Evolutionary conservation across 129 eudicot genomes (phyloP).

Genomic region (Chrysanthemum makinoi): DNA sequence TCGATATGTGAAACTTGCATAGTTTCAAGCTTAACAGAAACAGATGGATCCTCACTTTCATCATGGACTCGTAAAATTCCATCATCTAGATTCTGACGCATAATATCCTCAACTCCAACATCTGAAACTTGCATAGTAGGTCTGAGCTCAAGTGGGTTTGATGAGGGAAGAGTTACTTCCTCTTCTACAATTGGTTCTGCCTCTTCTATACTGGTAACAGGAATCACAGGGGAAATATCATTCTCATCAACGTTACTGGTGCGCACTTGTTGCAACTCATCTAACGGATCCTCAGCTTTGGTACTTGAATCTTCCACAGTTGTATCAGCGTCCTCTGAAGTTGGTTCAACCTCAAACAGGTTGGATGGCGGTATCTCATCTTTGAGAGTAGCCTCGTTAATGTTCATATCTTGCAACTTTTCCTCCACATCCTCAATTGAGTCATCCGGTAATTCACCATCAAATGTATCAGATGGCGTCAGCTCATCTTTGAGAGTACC

Average conservation of each 20-base stretch:
- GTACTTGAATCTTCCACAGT: slow-evolving; percentile 13
- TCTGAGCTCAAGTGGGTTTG: no score
- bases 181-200: slow-evolving; percentile 5
- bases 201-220: slow-evolving; percentile 11
- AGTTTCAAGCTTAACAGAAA: slow-evolving; percentile 23
- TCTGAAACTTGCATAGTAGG: no score
- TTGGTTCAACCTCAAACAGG: slow-evolving; percentile 18
- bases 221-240: slow-evolving; percentile 14
- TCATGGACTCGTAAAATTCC: not conserved
- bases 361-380: slow-evolving; percentile 22
- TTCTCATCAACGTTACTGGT: slow-evolving; percentile 21
- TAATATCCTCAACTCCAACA: no score
- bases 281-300: slow-evolving; percentile 26
- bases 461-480: not conserved
- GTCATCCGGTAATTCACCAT: not conserved
- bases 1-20: slow-evolving; percentile 4
- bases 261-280: slow-evolving; percentile 23
- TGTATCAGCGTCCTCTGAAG: slow-evolving; percentile 14
- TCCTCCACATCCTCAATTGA: slow-evolving; percentile 3
- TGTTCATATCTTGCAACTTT: slow-evolving; percentile 13
- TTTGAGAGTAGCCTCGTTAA: not conserved
- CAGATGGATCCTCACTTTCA: slow-evolving; percentile 5
- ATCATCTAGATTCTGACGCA: no score
- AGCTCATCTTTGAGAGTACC: not conserved
- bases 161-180: no score